Conservation (phyloP, 2,329 filamentous ascomycete genomes). For the Aspergillus sp. region DNA sequence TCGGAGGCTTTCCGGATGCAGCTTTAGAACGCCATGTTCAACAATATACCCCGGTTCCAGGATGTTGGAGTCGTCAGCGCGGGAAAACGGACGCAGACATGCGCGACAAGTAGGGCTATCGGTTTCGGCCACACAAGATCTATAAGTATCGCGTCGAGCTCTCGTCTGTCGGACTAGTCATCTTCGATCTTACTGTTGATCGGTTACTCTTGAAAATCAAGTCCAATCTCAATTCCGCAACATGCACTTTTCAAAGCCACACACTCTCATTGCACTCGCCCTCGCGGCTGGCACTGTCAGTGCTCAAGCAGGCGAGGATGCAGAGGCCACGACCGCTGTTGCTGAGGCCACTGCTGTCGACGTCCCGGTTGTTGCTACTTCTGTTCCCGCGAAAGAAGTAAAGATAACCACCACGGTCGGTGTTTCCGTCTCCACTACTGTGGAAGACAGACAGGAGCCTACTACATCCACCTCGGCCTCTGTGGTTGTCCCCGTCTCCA, state of each 20-base stretch:
- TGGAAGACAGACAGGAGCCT: no score
- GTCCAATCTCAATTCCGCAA: constrained; percentile 1
- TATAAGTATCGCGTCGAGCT: constrained; percentile 10
- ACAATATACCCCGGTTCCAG: constrained; percentile 8
- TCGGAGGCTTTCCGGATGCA: constrained; percentile 12
- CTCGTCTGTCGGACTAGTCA: neutral
- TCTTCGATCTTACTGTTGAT: neutral
- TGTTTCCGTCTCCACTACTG: neutral
- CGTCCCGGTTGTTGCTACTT: neutral
- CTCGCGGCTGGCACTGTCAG: constrained; percentile 25
- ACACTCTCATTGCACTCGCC: constrained; percentile 24
- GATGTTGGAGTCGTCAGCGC: neutral
- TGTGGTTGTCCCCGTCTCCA: neutral
- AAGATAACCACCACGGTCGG: neutral
- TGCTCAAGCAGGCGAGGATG: constrained; percentile 6
- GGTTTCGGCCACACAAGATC: neutral
- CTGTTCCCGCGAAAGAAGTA: neutral
- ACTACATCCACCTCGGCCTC: neutral
- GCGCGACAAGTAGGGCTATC: neutral
- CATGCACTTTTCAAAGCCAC: constrained; percentile 37
- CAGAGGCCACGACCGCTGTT: neutral
- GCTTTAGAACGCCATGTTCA: neutral
- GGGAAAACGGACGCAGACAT: neutral
- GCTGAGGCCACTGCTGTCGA: neutral
- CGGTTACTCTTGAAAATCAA: neutral